phyloP scores from a whole-genome alignment of 2,329 filamentous ascomycete genomes.

The Phialocephala subalpina region DNA sequence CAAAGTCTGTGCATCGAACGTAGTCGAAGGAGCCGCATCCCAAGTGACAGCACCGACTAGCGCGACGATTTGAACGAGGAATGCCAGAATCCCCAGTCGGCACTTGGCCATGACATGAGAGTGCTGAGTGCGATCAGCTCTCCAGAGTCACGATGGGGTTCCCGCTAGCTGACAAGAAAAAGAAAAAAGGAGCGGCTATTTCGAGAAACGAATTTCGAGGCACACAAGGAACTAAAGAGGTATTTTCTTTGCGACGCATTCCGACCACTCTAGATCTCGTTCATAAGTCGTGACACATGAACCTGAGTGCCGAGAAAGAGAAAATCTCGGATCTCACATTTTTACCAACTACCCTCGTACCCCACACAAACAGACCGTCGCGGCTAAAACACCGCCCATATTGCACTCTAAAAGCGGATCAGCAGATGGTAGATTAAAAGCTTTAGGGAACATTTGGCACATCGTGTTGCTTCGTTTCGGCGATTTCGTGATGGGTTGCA shows the following conservation, averaged over 20 bases:
- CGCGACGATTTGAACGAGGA: background rate
- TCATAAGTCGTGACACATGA: background rate
- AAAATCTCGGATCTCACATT: constrained; percentile 7
- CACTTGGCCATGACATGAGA: constrained; percentile 10
- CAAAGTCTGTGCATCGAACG: background rate
- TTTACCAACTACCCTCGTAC: constrained; percentile 4
- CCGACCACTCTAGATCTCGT: constrained; percentile 2
- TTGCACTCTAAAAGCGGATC: constrained; percentile 13
- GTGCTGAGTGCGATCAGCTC: background rate
- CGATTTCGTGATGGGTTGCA: constrained; percentile 12
- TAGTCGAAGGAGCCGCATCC: constrained; percentile 6
- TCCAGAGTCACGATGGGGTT: background rate
- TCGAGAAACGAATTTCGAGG: constrained; percentile 1
- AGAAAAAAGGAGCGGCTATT: background rate
- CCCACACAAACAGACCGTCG: constrained; percentile 2
- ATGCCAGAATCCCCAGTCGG: constrained; percentile 10
- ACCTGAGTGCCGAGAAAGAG: constrained; percentile 9
- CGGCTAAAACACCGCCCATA: constrained; percentile 11
- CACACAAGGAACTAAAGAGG: constrained; percentile 2
- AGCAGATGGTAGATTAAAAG: constrained; percentile 5
- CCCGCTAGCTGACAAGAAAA: constrained; percentile 2
- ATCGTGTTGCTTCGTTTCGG: constrained; percentile 11
- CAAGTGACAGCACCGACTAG: constrained; percentile 1
- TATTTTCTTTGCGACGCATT: constrained; percentile 5
- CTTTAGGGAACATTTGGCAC: constrained; percentile 8